phyloP scores from a whole-genome alignment of 345 rosid species.

The Brassica nigra region DNA sequence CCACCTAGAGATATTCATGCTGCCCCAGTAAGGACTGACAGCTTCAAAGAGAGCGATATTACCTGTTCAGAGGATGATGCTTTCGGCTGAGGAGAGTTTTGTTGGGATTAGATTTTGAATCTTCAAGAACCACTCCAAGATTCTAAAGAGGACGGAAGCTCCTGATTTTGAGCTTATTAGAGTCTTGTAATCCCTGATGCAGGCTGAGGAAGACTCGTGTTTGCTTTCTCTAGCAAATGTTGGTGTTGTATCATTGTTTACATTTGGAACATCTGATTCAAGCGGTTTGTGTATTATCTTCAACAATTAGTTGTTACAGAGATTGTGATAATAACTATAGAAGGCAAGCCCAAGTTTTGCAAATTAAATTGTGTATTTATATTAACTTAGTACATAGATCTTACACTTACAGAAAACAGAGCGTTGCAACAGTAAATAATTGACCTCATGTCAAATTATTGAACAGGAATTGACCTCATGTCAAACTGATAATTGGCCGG shows the following conservation, averaged over 20 bases:
- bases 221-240: slow-evolving; percentile 9
- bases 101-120: no score
- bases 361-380: neutral
- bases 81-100: no score
- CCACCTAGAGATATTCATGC: no score
- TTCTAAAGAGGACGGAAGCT: no score
- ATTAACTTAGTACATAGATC: neutral
- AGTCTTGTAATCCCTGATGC: slow-evolving; percentile 12
- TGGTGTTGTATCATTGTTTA: neutral
- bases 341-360: neutral
- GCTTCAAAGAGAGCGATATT: no score
- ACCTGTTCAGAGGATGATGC: no score
- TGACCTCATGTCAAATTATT: slow-evolving; percentile 1
- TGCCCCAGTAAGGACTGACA: no score
- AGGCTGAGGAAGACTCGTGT: neutral
- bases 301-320: neutral
- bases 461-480: slow-evolving; percentile 2
- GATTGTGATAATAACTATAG: neutral
- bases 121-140: no score
- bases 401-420: neutral
- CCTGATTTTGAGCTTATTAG: neutral
- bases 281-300: neutral
- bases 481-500: slow-evolving; percentile 1
- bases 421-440: neutral
- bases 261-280: neutral